Evolutionary conservation across 371 early-diverging fungal genomes (phyloP).

Genomic region (Rhizopus microsporus): DNA sequence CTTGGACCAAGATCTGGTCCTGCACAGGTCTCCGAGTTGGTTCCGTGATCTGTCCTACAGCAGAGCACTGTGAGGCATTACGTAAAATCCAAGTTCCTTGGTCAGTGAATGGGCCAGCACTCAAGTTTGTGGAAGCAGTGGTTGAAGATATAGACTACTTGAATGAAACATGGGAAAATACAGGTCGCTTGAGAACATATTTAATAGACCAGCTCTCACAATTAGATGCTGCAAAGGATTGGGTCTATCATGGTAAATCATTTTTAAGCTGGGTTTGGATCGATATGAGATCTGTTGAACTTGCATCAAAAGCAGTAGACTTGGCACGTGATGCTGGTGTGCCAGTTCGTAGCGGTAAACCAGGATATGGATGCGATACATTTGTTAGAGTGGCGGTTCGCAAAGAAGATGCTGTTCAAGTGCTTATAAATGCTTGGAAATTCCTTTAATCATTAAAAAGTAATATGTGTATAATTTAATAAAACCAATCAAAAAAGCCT

Average conservation of each 20-base stretch:
- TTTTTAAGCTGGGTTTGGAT: conserved; percentile 90
- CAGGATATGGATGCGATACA: conserved; percentile 75
- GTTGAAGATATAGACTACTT: conserved; percentile 69
- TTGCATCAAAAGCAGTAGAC: conserved; percentile 63
- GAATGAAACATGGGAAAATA: conserved; percentile 75
- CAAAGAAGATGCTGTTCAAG: conserved; percentile 59
- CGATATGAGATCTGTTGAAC: conserved; percentile 55
- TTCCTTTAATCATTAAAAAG: conserved; percentile 35
- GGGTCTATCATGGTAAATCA: conserved; percentile 71
- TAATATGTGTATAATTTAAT: neutral
- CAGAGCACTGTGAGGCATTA: conserved; percentile 64
- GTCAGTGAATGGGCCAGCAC: conserved; percentile 84
- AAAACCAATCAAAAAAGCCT: conserved; percentile 1
- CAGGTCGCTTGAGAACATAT: conserved; percentile 65
- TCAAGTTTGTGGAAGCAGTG: conserved; percentile 79
- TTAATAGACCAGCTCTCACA: conserved; percentile 52
- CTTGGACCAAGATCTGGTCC: conserved; percentile 92
- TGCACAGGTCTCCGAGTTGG: conserved; percentile 89
- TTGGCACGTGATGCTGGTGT: conserved; percentile 76
- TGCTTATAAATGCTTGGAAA: conserved; percentile 69
- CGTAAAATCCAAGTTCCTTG: conserved; percentile 83
- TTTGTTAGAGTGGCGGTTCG: conserved; percentile 83
- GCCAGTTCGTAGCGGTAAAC: conserved; percentile 78
- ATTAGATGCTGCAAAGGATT: conserved; percentile 39
- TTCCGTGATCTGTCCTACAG: conserved; percentile 82